These are phyloP conservation scores for Jasminum sambac DNA, from an alignment of 257 asterid genomes.

Conservation along the genomic window DNA sequence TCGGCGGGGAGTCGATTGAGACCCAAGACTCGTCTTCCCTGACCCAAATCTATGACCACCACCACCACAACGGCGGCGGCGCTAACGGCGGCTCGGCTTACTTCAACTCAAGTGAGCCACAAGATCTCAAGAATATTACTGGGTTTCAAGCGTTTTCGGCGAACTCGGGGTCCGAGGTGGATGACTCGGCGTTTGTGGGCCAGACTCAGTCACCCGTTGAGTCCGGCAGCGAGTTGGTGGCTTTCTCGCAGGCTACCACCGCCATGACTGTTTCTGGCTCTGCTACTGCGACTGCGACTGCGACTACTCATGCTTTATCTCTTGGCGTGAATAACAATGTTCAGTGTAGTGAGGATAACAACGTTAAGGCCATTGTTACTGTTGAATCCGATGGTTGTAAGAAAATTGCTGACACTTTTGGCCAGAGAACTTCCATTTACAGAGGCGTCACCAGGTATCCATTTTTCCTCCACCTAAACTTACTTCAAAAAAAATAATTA, in stretches of 20 bases:
- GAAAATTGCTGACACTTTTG: slow-evolving; percentile 77
- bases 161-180: slow-evolving; percentile 86
- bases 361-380: slow-evolving; percentile 39
- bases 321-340: slow-evolving; percentile 42
- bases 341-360: slow-evolving; percentile 27
- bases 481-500: not conserved
- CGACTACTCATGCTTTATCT: slow-evolving; percentile 38
- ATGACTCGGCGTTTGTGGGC: slow-evolving; percentile 65
- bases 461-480: no score
- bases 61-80: slow-evolving; percentile 24
- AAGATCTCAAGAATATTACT: slow-evolving; percentile 53
- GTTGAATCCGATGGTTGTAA: slow-evolving; percentile 54
- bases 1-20: slow-evolving; percentile 76
- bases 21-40: slow-evolving; percentile 61
- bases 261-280: slow-evolving; percentile 22
- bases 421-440: slow-evolving; percentile 93
- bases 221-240: slow-evolving; percentile 61
- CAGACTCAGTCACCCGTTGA: slow-evolving; percentile 62
- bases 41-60: slow-evolving; percentile 71
- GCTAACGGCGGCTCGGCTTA: slow-evolving; percentile 36
- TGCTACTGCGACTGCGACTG: not conserved
- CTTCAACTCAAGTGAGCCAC: slow-evolving; percentile 43
- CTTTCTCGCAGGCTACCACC: slow-evolving; percentile 44
- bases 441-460: slow-evolving; percentile 91
- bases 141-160: slow-evolving; percentile 73